Percentiles rank a stretch among this genome's conserved stretches.
Conservation (phyloP, 495 filamentous ascomycete species). For the Opeltia flavorubescens region DNA sequence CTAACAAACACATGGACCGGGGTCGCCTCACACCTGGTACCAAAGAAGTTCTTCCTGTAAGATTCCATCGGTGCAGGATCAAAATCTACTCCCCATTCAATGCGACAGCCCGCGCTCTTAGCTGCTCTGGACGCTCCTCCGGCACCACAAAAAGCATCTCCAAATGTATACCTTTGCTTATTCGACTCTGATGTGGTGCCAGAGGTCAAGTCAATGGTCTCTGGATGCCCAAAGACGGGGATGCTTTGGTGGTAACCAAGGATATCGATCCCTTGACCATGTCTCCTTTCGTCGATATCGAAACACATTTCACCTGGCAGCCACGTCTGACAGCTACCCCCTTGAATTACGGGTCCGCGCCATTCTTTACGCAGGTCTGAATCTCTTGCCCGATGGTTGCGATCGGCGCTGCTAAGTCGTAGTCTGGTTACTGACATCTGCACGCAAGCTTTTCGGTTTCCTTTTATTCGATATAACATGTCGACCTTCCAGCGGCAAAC, state of each 20-base stretch:
- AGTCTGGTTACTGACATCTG: not conserved
- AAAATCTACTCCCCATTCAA: conserved; percentile 52
- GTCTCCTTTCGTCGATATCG: not conserved
- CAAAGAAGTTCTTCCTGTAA: conserved; percentile 45
- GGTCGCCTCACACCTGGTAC: conserved; percentile 26
- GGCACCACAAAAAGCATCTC: conserved; percentile 62
- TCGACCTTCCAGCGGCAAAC: conserved; percentile 7
- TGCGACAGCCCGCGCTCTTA: conserved; percentile 40
- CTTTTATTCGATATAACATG: not conserved
- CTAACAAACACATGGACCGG: conserved; percentile 36
- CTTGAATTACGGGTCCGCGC: conserved; percentile 17
- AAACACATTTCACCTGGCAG: conserved; percentile 3
- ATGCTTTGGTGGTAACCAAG: too few relatives aligned
- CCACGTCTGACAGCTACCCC: conserved; percentile 10
- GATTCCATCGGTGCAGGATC: conserved; percentile 38
- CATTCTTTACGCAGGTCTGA: conserved; percentile 11
- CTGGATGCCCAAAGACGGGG: too few relatives aligned
- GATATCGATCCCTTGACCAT: too few relatives aligned
- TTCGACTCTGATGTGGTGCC: too few relatives aligned
- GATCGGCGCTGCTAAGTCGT: conserved; percentile 8
- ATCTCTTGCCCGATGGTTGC: conserved; percentile 7
- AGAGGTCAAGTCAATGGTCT: too few relatives aligned
- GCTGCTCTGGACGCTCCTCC: conserved; percentile 66
- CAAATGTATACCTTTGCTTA: conserved; percentile 40
- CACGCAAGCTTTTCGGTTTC: not conserved